Base-by-base conservation (phyloP, 495 filamentous ascomycete species). In the Terfezia claveryi region DNA sequence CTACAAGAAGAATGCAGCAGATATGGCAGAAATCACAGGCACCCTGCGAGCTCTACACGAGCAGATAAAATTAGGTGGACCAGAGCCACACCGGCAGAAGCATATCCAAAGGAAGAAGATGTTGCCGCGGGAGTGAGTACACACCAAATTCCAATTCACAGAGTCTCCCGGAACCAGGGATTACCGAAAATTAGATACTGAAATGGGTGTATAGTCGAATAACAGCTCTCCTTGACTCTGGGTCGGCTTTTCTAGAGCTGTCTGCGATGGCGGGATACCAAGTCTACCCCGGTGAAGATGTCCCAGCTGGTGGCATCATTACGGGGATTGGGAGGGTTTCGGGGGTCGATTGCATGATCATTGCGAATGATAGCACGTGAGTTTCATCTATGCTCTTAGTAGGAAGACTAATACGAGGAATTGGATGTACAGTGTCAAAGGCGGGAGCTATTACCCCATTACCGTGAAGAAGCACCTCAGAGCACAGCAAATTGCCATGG, bases 401-500 rank as follows among this genome's bases (percentile, higher is more conserved):
- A 12, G 32, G 38, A 44, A 49, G 14, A 52, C 54, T 11, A 41
- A n/a, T 6, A 49, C 41, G 17, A 27, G 27, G 27, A n/a, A 23
- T 17, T 12, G 27, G 27, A 20, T 12, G 7, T 53, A 53, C 54
- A 75, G 72, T 12, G 91, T 94, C 58, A 98, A 98, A 70, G 91
- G 92, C n/a, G 91, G 91, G 50, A 95, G 92, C 2, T 98, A 98
- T 70, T 96, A 87, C 67, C 91, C 91, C 0, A 88, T 98, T 53
- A 98, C 91, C 2, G 87, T 98, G 37, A 94, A 94, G 72, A 98
- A 98, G 70, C 92, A 96, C 69, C 73, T 96, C 12, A 79, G 91
- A 55, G 91, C 91, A 23, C 91, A 98, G 68, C 81, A 79, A 23
- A 82, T 96, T 55, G 91, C 91, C 2, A 76, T 85, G 58, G 83